Base-by-base conservation (phyloP, 2,329 filamentous ascomycete genomes). In the Colletotrichum eleusines region DNA sequence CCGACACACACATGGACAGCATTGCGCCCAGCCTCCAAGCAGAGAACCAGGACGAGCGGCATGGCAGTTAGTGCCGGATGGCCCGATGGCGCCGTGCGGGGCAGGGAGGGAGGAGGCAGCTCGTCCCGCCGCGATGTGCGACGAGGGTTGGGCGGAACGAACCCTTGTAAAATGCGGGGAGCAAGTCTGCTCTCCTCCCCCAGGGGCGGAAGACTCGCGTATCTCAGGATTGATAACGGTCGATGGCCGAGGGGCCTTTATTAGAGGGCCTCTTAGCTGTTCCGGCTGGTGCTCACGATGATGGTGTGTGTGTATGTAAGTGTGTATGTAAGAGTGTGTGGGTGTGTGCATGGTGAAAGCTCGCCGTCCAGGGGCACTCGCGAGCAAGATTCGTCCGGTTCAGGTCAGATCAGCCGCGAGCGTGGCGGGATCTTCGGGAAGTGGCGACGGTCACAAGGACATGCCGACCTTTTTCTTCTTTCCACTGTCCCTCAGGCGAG, bases 401-500 rank as follows among this genome's bases (percentile, higher is more conserved):
- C 54, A 31, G n/a, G 33, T 2, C 33, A 51, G 46, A 50, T 33
- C 35, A 26, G 31, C 44, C 42, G 14, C 42, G 46, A 58, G 51
- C 20, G 53, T 55, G 69, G 40, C 69, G 69, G 69, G 64, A 71
- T 69, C 69, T 71, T 71, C 69, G 69, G 69, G 69, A 71, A 59
- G 69, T 50, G 23, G 26, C 42, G 8, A 71, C 14, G 64, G 42
- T 71, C 58, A 71, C 58, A 40, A 60, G 69, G 46, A n/a, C 40
- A 46, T 46, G 35, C 35, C 31, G 23, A 31, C 5, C 28, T 50
- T 63, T 23, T 48, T 31, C 26, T 31, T 9, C 7, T 28, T 9
- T 38, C 11, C 55, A 35, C 23, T 42, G 5, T 20, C 3, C 28
- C 31, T 12, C 20, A 48, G 61, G 64, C 35, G 26, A 63, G 61